Evolutionary conservation across 1,139 yeast species (phyloP).

Genomic region (Nakaseomyces uthaithaninus): DNA sequence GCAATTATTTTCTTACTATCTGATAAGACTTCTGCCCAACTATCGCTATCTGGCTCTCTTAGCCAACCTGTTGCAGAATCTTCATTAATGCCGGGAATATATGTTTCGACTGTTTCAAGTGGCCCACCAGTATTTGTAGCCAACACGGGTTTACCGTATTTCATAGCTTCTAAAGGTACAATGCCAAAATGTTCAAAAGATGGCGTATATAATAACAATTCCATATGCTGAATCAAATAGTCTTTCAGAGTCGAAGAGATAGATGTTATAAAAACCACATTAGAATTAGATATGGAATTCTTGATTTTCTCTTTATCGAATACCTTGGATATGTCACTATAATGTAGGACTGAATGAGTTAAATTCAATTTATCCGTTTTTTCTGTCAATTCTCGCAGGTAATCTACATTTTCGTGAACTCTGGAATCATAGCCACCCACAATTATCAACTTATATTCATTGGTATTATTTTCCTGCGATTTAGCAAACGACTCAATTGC

Average conservation of each 20-base stretch:
- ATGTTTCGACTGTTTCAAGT: conserved; percentile 60
- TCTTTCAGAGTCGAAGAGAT: conserved; percentile 61
- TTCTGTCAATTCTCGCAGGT: conserved; percentile 50
- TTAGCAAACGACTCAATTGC: conserved; percentile 61
- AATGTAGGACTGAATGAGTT: conserved; percentile 40
- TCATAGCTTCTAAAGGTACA: conserved; percentile 94
- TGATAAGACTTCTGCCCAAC: conserved; percentile 61
- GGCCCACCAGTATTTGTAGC: conserved; percentile 94
- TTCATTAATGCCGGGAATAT: conserved; percentile 31
- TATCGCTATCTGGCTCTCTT: conserved; percentile 43
- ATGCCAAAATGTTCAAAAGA: conserved; percentile 92
- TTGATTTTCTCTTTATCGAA: conserved; percentile 26
- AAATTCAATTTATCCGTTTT: conserved; percentile 43
- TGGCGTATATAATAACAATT: conserved; percentile 77
- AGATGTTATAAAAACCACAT: conserved; percentile 74
- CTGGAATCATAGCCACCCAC: conserved; percentile 92
- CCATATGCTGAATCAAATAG: conserved; percentile 49
- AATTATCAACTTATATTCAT: conserved; percentile 45
- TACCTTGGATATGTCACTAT: conserved; percentile 34
- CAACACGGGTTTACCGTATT: conserved; percentile 69
- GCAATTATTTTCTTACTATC: conserved; percentile 34
- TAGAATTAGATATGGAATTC: conserved; percentile 16
- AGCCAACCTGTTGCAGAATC: conserved; percentile 72
- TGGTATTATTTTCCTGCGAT: conserved; percentile 18
- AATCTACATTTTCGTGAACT: conserved; percentile 67